Evolutionary conservation across 768 basidiomycete genomes (phyloP), one percentile per base, ranked within the genome.

Genomic region (Dictyophora rubrovolvata): DNA sequence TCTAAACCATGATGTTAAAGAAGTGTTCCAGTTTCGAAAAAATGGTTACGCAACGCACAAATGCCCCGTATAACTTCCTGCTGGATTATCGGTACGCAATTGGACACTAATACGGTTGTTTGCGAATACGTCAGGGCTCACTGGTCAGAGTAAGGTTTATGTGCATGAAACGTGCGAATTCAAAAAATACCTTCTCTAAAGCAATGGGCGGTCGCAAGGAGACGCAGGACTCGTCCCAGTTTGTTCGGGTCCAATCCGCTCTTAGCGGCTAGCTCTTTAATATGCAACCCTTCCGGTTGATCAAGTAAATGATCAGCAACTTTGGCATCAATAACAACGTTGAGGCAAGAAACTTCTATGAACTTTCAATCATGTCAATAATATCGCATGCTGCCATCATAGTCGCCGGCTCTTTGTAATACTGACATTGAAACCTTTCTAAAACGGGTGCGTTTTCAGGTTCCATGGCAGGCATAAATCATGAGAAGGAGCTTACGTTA

Each of bases 61-160:
- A 28, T 11, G 33, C 17, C 37, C 53, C 12, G 55, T 12, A 17
- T 3, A 49, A 11, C 46, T 53, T 23, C 53, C 28, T 18, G 16
- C 56, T 23, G 69, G 61, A 28, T 70, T 64, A 18, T 65, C 52
- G 12, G 59, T 63, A 23, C 64, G 65, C 0, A 76, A 65, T 34
- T 68, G 64, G 35, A 71, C 61, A 55, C 72, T 73, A 1, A 78
- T 65, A 0, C 74, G 69, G 61, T 74, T 77, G 55, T 77, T 76
- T 1, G 72, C 71, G 55, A 74, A 76, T 0, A 73, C 70, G 47
- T 74, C 69, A 12, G 63, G 63, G 20, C 63, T 62, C 2, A 76
- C 74, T 75, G 54, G 21, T 16, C 22, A 51, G 9, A 1, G n/a
- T 22, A 35, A 33, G 50, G 18, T 20, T n/a, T 49, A 21, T 7